These are phyloP conservation scores for Phytophthora pistaciae DNA, from an alignment of 352 stramenopile species.

Conservation along the genomic window DNA sequence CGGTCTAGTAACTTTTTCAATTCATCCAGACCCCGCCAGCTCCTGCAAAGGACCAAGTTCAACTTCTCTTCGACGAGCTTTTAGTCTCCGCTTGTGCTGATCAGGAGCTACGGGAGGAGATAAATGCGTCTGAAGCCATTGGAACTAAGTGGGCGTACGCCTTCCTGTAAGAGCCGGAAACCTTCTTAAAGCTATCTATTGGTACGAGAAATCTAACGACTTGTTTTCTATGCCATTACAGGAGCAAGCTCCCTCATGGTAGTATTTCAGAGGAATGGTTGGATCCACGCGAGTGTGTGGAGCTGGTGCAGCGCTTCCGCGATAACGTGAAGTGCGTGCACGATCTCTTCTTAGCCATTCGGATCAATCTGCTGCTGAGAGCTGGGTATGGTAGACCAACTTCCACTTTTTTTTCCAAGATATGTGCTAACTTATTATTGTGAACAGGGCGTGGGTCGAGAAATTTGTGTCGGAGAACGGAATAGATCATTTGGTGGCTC, in stretches of 20 bases:
- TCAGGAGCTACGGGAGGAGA: slow-evolving; percentile 42
- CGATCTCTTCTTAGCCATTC: slow-evolving; percentile 68
- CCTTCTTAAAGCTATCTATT: neutral
- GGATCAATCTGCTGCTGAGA: slow-evolving; percentile 69
- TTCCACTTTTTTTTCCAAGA: neutral
- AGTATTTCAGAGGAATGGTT: slow-evolving; percentile 57
- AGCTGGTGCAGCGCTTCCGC: slow-evolving; percentile 51
- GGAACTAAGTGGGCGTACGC: slow-evolving; percentile 79
- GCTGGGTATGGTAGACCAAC: slow-evolving; percentile 35
- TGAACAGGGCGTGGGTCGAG: slow-evolving; percentile 57
- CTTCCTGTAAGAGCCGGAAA: slow-evolving; percentile 57
- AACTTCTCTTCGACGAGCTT: slow-evolving; percentile 56
- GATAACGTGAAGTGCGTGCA: slow-evolving; percentile 43
- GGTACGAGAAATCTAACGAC: slow-evolving; percentile 1
- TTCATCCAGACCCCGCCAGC: slow-evolving; percentile 57
- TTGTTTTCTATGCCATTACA: slow-evolving; percentile 6
- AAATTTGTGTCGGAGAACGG: slow-evolving; percentile 61
- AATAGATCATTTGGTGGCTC: slow-evolving; percentile 43
- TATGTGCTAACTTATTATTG: slow-evolving; percentile 3
- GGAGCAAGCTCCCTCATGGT: slow-evolving; percentile 53
- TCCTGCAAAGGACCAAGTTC: slow-evolving; percentile 47
- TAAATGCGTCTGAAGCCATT: slow-evolving; percentile 51
- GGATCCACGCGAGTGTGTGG: slow-evolving; percentile 57
- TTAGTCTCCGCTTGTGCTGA: slow-evolving; percentile 41
- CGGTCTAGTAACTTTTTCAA: slow-evolving; percentile 11